A percentile compares a stretch with the other conserved stretches of the same genome.
Evolutionary conservation across 495 filamentous ascomycete species (phyloP).

Genomic region (Cenococcum geophilum): DNA sequence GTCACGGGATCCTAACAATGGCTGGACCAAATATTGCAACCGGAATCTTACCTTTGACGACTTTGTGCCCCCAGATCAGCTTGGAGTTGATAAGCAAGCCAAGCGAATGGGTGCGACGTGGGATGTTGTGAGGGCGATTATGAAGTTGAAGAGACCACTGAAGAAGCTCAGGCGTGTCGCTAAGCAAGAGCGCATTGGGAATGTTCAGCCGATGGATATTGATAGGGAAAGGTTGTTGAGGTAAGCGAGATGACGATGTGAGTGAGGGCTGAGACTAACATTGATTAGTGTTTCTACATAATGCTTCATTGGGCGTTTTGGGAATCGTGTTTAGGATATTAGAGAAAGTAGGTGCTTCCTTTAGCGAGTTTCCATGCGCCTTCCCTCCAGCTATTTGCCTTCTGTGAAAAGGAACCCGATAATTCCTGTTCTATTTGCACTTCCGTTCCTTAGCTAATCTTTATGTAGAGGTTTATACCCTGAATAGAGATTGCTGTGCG

Average conservation of each 20-base stretch:
- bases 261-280: no score
- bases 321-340: no score
- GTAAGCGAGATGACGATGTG: background rate
- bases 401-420: no score
- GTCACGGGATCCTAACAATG: background rate
- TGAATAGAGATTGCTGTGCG: no score
- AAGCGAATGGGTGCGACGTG: constrained; percentile 10
- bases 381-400: no score
- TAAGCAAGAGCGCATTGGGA: background rate
- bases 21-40: background rate
- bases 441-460: no score
- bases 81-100: constrained; percentile 1
- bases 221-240: background rate
- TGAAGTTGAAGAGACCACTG: constrained; percentile 2
- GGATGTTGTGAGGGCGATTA: constrained; percentile 7
- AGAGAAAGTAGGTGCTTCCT: no score
- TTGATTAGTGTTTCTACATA: no score
- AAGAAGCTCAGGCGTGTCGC: background rate
- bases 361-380: no score
- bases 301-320: no score
- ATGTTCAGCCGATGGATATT: background rate
- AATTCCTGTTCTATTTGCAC: no score
- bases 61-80: constrained; percentile 5
- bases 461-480: no score
- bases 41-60: constrained; percentile 4